Percentiles rank a stretch among this genome's conserved stretches.
phyloP scores from a whole-genome alignment of 805 yeast species.

The Candida ovalis region DNA sequence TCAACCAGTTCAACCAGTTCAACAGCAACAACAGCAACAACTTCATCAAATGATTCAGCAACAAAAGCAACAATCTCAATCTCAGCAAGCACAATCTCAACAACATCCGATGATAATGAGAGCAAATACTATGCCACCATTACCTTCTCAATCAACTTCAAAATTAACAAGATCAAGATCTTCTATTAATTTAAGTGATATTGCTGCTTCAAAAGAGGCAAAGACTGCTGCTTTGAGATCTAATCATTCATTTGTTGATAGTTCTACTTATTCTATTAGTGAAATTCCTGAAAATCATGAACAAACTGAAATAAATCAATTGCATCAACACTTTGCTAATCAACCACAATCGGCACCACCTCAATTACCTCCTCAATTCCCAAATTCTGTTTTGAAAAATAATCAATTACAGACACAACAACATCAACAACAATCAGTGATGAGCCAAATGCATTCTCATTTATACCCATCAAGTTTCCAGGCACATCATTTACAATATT shows the following conservation, averaged over 20 bases:
- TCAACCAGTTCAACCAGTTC: constrained; percentile 4
- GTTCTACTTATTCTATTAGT: constrained; percentile 10
- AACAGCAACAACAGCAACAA: constrained; percentile 8
- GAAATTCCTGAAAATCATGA: constrained; percentile 10
- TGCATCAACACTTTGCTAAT: neutral
- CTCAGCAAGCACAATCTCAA: too few relatives aligned
- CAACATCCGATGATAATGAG: constrained; percentile 1
- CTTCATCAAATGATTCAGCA: too few relatives aligned
- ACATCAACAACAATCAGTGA: neutral
- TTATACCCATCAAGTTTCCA: constrained; percentile 4
- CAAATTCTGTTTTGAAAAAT: neutral
- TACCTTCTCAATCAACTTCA: constrained; percentile 9
- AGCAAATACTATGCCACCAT: constrained; percentile 15
- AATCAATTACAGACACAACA: neutral
- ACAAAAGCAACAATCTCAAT: too few relatives aligned
- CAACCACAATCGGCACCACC: neutral
- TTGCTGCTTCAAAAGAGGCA: constrained; percentile 37
- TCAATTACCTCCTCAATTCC: constrained; percentile 1
- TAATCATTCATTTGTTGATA: constrained; percentile 7
- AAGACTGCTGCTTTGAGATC: constrained; percentile 26
- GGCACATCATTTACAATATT: constrained; percentile 13
- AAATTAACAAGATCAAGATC: constrained; percentile 43
- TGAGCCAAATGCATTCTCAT: neutral
- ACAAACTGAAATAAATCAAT: neutral
- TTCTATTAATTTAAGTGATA: constrained; percentile 51